Percentiles rank a stretch among this genome's conserved stretches.
These are phyloP conservation scores for Candida maesae DNA, from an alignment of 805 yeast genomes.

Conservation along the genomic window DNA sequence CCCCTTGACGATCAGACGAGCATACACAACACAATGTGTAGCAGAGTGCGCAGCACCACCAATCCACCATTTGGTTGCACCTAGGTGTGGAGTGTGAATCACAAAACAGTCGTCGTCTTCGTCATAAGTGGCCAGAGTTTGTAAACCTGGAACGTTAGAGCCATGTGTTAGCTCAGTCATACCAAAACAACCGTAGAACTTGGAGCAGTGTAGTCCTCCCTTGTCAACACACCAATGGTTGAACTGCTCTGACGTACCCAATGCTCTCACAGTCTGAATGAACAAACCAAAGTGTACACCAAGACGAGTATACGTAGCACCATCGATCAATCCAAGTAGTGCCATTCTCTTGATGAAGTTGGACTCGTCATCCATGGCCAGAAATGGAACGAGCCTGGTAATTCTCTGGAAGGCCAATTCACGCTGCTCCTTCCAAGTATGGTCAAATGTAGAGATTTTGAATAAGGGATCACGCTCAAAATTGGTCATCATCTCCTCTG, in stretches of 20 bases:
- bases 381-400: conserved; percentile 43
- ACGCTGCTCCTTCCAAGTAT: conserved; percentile 51
- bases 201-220: conserved; percentile 55
- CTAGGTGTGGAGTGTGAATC: conserved; percentile 73
- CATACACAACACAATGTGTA: conserved; percentile 81
- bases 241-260: conserved; percentile 81
- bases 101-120: conserved; percentile 59
- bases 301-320: conserved; percentile 72
- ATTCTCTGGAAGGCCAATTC: conserved; percentile 52
- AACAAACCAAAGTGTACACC: conserved; percentile 89
- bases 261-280: conserved; percentile 72
- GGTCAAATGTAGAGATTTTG: conserved; percentile 48
- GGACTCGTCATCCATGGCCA: conserved; percentile 38
- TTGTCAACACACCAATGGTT: conserved; percentile 73
- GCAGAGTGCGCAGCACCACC: conserved; percentile 98
- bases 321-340: conserved; percentile 63
- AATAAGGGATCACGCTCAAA: conserved; percentile 66
- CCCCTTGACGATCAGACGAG: conserved; percentile 75
- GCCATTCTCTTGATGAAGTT: conserved; percentile 53
- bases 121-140: conserved; percentile 82
- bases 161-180: conserved; percentile 95
- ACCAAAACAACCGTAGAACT: conserved; percentile 77
- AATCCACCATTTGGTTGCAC: conserved; percentile 98
- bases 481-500: conserved; percentile 47
- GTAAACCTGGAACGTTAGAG: conserved; percentile 87